Conservation (phyloP, 176 grass and related monocot genomes). For the Carex scoparia region DNA sequence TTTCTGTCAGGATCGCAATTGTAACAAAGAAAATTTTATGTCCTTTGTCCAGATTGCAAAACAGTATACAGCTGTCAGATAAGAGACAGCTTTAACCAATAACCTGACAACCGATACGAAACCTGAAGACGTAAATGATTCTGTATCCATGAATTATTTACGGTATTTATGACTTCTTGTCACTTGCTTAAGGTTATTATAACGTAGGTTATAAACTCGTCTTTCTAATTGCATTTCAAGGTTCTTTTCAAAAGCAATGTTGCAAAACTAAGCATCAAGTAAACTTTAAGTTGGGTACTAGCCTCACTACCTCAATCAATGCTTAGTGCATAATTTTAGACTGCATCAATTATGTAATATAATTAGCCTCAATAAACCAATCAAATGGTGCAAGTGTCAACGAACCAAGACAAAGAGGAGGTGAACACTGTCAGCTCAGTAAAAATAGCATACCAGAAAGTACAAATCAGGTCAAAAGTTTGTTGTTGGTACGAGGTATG, state of each 20-base stretch:
- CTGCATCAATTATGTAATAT: not conserved
- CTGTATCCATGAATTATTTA: not conserved
- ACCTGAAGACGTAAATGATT: not conserved
- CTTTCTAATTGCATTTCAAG: not conserved
- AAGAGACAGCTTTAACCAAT: not conserved
- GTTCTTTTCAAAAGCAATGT: not conserved
- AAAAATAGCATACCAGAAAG: not conserved
- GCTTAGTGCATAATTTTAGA: not conserved
- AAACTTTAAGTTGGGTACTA: not conserved
- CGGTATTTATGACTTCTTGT: not conserved
- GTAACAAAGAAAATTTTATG: not conserved
- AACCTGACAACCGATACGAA: not conserved
- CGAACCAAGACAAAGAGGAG: not conserved
- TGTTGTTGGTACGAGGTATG: slow-evolving; percentile 1
- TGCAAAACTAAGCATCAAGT: not conserved
- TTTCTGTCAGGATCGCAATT: not conserved
- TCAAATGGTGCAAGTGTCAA: not conserved
- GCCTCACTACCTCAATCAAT: not conserved
- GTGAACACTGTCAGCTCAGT: not conserved
- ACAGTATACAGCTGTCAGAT: not conserved
- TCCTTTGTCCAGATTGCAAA: not conserved
- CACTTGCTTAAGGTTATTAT: not conserved
- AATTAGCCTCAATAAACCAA: not conserved
- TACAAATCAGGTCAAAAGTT: not conserved
- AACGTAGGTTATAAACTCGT: not conserved